Percentiles rank a stretch among this genome's conserved stretches.
Evolutionary conservation across 2,329 filamentous ascomycete genomes (phyloP).

Genomic region (Fusarium sp.): DNA sequence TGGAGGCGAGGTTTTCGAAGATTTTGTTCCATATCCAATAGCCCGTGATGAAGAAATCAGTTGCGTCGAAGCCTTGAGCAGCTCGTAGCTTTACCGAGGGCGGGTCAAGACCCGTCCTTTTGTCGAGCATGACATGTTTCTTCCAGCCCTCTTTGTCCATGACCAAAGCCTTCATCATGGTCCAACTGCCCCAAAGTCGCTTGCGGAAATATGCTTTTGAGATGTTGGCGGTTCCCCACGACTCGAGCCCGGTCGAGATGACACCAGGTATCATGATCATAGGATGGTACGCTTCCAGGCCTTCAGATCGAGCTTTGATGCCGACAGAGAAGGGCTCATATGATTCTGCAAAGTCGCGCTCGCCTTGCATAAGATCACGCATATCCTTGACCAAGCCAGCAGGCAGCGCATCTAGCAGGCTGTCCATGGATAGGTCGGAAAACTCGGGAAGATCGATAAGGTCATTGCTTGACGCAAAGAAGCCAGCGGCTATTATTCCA

Average conservation of each 20-base stretch:
- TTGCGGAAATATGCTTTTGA: conserved; percentile 94
- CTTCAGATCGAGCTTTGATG: conserved; percentile 80
- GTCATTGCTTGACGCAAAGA: conserved; percentile 90
- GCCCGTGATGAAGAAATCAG: conserved; percentile 89
- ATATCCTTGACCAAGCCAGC: conserved; percentile 87
- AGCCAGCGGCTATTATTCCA: conserved; percentile 85
- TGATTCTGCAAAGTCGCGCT: conserved; percentile 81
- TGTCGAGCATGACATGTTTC: conserved; percentile 95
- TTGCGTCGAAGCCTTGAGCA: conserved; percentile 95
- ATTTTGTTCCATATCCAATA: conserved; percentile 99
- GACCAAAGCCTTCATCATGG: conserved; percentile 95
- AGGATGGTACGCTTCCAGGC: conserved; percentile 82
- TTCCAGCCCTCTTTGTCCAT: conserved; percentile 96
- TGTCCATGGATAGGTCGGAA: conserved; percentile 82
- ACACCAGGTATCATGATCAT: conserved; percentile 98
- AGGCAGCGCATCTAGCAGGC: conserved; percentile 85
- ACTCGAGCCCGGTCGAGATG: conserved; percentile 96
- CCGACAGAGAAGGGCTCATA: conserved; percentile 96
- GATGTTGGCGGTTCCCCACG: conserved; percentile 88
- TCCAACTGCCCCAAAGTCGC: conserved; percentile 97
- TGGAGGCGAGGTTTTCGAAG: conserved; percentile 92
- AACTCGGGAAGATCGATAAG: conserved; percentile 81
- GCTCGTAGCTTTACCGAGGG: conserved; percentile 89
- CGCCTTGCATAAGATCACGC: conserved; percentile 83
- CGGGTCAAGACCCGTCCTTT: conserved; percentile 88